Evolutionary conservation across 768 basidiomycete genomes (phyloP), one percentile per base, ranked within the genome.

Genomic region (Collybiopsis confluens): DNA sequence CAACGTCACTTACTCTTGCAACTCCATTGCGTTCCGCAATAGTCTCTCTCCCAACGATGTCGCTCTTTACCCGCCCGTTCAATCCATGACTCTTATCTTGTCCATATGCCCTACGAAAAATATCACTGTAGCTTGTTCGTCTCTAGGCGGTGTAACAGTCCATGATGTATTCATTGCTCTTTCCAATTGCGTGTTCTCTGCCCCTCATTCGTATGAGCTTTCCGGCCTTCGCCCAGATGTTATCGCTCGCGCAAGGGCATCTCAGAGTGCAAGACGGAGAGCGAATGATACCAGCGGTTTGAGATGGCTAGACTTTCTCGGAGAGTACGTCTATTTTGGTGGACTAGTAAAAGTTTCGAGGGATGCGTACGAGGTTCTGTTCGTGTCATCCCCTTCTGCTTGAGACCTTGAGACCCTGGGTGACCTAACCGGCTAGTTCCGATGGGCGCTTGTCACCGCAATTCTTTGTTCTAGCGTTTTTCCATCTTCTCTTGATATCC

Each of bases 251-350:
- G 48, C 35, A 2, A 38, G 23, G 18, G n/a, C 20, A 4, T 4
- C 23, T 5, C 38, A 37, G 13, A 5, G 21, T 10, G 23, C 35
- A 13, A 38, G 48, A 27, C 36, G 48, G n/a, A 28, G 4, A 23
- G 26, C 6, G 15, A 41, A 27, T 30, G 48, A 23, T 21, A 11
- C 33, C 26, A 33, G 20, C 18, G 6, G 35, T 37, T 26, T 41
- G 23, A 40, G 35, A 28, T 50, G 48, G 48, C 15, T 37, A 24
- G 48, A 50, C 35, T 15, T 50, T n/a, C 23, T 50, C 6, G 35
- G 48, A n/a, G 36, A 37, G 7, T 26, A 30, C 27, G 38, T 50
- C 11, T 50, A 50, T 18, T 50, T 50, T 41, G 48, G 48, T n/a
- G 48, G 48, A 15, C 21, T 50, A 18, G 33, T 21, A 13, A 50